phyloP scores from a whole-genome alignment of 2,329 filamentous ascomycete genomes.

The Trichoderma asperellum region DNA sequence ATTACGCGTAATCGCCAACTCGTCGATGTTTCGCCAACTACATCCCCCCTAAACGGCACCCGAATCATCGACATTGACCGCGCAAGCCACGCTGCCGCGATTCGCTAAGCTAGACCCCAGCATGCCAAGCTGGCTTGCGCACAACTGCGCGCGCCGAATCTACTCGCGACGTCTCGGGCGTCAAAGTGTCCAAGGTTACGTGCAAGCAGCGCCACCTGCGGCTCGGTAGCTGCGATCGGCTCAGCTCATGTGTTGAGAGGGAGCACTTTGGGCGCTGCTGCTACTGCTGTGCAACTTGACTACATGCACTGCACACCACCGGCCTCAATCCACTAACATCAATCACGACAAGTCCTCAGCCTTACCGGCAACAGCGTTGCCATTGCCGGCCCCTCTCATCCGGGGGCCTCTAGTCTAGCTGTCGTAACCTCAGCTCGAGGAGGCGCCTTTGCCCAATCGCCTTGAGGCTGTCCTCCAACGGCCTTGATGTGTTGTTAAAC shows the following conservation, averaged over 20 bases:
- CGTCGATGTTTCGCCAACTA: no score
- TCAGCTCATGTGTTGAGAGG: background rate
- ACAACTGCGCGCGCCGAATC: background rate
- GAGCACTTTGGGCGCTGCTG: background rate
- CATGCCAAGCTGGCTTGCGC: slow-evolving; percentile 15
- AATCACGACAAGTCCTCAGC: background rate
- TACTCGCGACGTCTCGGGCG: slow-evolving; percentile 15
- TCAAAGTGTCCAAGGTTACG: background rate
- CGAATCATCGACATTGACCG: background rate
- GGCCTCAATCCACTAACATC: background rate
- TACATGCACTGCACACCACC: background rate
- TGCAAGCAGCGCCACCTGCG: slow-evolving; percentile 19
- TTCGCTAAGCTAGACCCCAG: background rate
- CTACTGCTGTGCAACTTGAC: background rate
- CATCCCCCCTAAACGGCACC: no score
- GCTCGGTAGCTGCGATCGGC: slow-evolving; percentile 23
- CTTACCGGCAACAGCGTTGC: slow-evolving; percentile 21
- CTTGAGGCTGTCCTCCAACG: background rate
- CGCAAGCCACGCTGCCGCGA: background rate
- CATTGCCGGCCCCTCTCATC: slow-evolving; percentile 11
- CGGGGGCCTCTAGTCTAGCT: slow-evolving; percentile 1
- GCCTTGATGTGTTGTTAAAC: slow-evolving; percentile 19
- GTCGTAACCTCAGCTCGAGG: background rate
- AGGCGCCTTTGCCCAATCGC: background rate
- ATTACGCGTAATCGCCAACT: background rate